Evolutionary conservation across 192 early-diverging fungal genomes (phyloP), one percentile per base, ranked within the genome.

Genomic region (Backusella liffmaniae): DNA sequence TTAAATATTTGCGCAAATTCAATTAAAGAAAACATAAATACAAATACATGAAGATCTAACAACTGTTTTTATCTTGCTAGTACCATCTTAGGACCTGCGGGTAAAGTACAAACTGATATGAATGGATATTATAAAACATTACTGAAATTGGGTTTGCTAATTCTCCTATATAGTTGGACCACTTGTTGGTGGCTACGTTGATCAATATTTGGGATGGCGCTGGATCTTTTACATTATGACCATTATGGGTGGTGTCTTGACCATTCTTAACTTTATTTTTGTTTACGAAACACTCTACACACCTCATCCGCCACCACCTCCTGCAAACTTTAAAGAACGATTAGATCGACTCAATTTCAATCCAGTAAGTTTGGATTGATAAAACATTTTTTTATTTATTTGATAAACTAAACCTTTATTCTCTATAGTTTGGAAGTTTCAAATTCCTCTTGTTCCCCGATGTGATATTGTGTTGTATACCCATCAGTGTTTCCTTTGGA

Each of bases 181-280:
- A 1, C 73, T 79, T 15, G 65, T 81, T 30, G 84, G 84, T 42
- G 84, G 84, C 5, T 86, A 74, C 35, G 65, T 82, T 21, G 72
- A 76, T 29, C 21, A 81, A 32, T 78, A 77, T 35, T 35, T 81
- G 10, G 75, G 73, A 15, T 86, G 79, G 76, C 79, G 76, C 1
- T 85, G 84, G 84, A 76, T 88, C 21, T 92, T 91, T 71, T 90
- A 88, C 82, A 78, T 87, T n/a, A 81, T 85, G 59, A 42, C 84
- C 1, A 91, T 91, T 23, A 80, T 89, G 76, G 83, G 83, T 70
- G 88, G 86, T 2, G 29, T 85, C 13, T 76, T 90, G 59, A 66
- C 82, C n/a, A 66, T 89, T n/a, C 32, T 85, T 9, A 81, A 82
- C 4, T 74, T 85, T 16, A 85, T 90, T 73, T 83, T 87, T 32